Base-by-base conservation (phyloP, 768 basidiomycete genomes). In the Lentinula detonsa region DNA sequence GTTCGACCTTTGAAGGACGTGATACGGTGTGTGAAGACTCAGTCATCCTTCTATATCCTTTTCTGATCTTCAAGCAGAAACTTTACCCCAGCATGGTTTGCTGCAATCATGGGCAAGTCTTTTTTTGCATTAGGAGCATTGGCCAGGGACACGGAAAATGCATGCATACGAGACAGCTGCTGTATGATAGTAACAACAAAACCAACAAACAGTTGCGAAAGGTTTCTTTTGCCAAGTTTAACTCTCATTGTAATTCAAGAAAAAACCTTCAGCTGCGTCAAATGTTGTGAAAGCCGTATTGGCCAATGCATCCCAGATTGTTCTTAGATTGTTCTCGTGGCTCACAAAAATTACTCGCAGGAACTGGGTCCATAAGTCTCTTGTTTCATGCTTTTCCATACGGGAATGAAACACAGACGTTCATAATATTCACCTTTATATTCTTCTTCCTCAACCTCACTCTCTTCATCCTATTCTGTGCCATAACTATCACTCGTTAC, bases 311-410 rank as follows among this genome's bases (percentile, higher is more conserved):
- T 7, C 37, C 52, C 2, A 34, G 2, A 31, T 53, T 21, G 7
- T 28, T 28, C 28, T 28, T 2, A 28, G 28, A 28, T 28, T 46
- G n/a, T 35, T 28, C 53, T 16, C 43, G 54, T 55, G 16, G 40
- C 43, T 34, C 46, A 48, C 8, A 23, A 46, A 8, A n/a, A 53
- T 39, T 40, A 45, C 58, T 21, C 56, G 40, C 57, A 80, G 80
- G 78, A 23, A 81, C 80, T 37, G 80, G 80, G n/a, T 70, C 76
- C 33, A 72, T 87, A 13, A 82, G 83, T 62, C 77, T 79, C 40
- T 76, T 89, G 37, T 82, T 87, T 66, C 73, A 78, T 42, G 75
- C 67, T 9, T 85, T 85, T 66, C 87, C 86, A 0, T 88, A 86
- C 65, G 81, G 76, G 2, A 67, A 66, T 39, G 69, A 72, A 35